Evolutionary conservation across 768 basidiomycete genomes (phyloP).

Genomic region (Lanmaoa rubissima): DNA sequence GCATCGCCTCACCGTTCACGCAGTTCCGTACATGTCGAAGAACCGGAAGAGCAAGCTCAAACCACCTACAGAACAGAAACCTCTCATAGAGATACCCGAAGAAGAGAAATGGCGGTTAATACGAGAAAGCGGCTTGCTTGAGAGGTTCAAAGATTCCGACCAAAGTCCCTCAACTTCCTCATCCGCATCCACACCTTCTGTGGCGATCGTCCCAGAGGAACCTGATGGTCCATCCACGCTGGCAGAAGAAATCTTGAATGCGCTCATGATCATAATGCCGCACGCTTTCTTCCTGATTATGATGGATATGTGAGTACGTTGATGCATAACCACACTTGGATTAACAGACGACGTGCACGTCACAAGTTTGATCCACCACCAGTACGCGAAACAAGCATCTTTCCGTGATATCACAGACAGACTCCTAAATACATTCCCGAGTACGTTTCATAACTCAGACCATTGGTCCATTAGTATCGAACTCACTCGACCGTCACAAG

Average conservation of each 20-base stretch:
- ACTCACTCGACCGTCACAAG: slow-evolving; percentile 36
- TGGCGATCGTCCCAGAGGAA: slow-evolving; percentile 15
- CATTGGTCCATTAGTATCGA: background rate
- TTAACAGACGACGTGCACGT: slow-evolving; percentile 1
- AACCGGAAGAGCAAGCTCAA: slow-evolving; percentile 22
- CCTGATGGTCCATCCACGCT: slow-evolving; percentile 41
- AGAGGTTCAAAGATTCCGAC: slow-evolving; percentile 30
- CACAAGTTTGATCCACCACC: slow-evolving; percentile 69
- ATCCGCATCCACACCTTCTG: background rate
- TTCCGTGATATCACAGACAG: slow-evolving; percentile 49
- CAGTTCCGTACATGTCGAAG: slow-evolving; percentile 26
- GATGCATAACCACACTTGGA: background rate
- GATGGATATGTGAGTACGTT: slow-evolving; percentile 75
- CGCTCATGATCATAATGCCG: slow-evolving; percentile 65
- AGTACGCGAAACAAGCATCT: slow-evolving; percentile 65
- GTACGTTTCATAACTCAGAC: slow-evolving; percentile 43
- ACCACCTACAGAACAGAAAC: slow-evolving; percentile 11
- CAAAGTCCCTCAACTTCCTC: slow-evolving; percentile 1
- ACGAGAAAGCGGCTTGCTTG: slow-evolving; percentile 59
- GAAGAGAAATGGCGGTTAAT: slow-evolving; percentile 80
- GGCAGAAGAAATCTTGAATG: slow-evolving; percentile 68
- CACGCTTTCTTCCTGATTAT: slow-evolving; percentile 71
- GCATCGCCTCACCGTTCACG: background rate
- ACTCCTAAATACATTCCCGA: slow-evolving; percentile 67
- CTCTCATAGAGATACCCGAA: slow-evolving; percentile 55